phyloP scores from a whole-genome alignment of 768 basidiomycete genomes.

The Collybia nuda region DNA sequence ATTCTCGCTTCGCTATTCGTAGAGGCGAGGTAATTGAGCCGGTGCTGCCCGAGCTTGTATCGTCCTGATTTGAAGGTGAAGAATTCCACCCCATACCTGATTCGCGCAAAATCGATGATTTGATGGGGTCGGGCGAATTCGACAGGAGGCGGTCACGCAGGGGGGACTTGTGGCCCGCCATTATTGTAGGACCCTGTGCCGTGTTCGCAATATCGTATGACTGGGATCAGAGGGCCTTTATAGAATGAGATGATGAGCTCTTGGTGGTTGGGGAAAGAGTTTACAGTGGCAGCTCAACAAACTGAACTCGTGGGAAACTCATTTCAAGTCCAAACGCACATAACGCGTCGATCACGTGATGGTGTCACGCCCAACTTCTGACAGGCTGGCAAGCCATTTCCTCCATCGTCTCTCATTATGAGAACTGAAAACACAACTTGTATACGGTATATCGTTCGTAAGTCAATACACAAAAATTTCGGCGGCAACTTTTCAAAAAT shows the following conservation, averaged over 20 bases:
- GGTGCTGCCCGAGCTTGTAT: slow-evolving; percentile 28
- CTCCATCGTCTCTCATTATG: too few species aligned
- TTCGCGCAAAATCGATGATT: slow-evolving; percentile 61
- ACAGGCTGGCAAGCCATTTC: too few species aligned
- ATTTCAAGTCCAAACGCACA: slow-evolving; percentile 3
- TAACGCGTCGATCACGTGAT: slow-evolving; percentile 42
- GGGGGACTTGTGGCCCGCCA: slow-evolving; percentile 44
- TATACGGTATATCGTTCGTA: too few species aligned
- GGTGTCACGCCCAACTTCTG: slow-evolving; percentile 17
- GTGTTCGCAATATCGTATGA: slow-evolving; percentile 1
- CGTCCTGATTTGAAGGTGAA: slow-evolving; percentile 32
- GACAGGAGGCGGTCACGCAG: slow-evolving; percentile 60
- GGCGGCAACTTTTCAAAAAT: too few species aligned
- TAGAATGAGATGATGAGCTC: slow-evolving; percentile 13
- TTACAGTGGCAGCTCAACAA: slow-evolving; percentile 34
- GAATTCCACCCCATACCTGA: slow-evolving; percentile 66
- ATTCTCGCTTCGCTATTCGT: slow-evolving; percentile 72
- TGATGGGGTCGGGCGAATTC: slow-evolving; percentile 63
- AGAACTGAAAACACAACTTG: too few species aligned
- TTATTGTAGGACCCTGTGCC: slow-evolving; percentile 10
- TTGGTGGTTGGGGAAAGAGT: slow-evolving; percentile 14
- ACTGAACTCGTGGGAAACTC: slow-evolving; percentile 37
- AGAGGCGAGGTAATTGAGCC: slow-evolving; percentile 61
- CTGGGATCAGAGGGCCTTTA: slow-evolving; percentile 3
- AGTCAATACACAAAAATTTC: too few species aligned